Base-by-base conservation (phyloP, 768 basidiomycete genomes). In the Lactifluus echinatus region DNA sequence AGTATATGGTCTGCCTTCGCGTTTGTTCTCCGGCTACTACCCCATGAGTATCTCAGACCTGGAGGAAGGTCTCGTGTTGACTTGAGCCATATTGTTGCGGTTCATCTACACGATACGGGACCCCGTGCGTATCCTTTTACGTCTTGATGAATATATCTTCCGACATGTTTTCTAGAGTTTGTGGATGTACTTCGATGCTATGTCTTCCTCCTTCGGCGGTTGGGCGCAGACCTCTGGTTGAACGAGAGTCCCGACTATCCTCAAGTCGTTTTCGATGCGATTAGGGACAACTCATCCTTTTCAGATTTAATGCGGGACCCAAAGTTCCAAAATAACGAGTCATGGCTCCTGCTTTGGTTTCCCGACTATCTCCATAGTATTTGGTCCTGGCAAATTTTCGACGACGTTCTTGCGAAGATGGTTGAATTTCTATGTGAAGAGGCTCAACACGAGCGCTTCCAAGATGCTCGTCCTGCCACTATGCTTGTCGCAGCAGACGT, bases 371-470 rank as follows among this genome's bases (percentile, higher is more conserved):
- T 92, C 47, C 69, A 73, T 50, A 81, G 83, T n/a, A 66, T 86
- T 47, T 74, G 75, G 63, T 69, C 71, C 73, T 39, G 64, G 72
- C 26, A 70, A 73, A 28, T 86, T n/a, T 76, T 60, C 33, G 49
- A 56, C 24, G 83, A 85, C 51, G 75, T 87, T n/a, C 72, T 94
- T 31, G 85, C 85, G 8, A 85, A 82, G 67, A 76, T 87, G 36
- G 72, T 82, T 14, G 81, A 83, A 60, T 85, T 89, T 59, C 75
- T 93, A 50, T 87, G 85, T 67, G 89, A 88, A 66, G 84, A 89
- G 61, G 70, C 89, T 19, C 92, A 93, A 66, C 89, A 92, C 62
- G 80, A 84, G 55, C 78, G 87, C 3, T 87, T 89, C 66, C 69
- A 74, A 48, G 72, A 75, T 24, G 71, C 79, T 21, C 78, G 85